These are phyloP conservation scores for Biscogniauxia mediterranea DNA, from an alignment of 2,329 filamentous ascomycete species.

Conservation along the genomic window DNA sequence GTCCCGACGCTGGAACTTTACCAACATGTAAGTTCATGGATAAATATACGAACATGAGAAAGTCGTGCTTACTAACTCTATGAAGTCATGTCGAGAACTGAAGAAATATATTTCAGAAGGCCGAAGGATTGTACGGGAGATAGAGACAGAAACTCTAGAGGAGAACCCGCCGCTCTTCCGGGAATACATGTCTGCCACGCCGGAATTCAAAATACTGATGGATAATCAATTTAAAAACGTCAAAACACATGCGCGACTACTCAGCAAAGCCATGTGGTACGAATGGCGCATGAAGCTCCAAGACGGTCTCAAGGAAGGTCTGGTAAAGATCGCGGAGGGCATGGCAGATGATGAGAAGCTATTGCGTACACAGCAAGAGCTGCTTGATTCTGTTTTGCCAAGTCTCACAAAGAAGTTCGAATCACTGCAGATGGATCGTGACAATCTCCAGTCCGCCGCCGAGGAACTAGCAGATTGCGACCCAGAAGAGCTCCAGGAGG, in stretches of 20 bases:
- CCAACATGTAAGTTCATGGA: conserved; percentile 66
- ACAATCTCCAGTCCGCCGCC: conserved; percentile 68
- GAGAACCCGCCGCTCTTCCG: conserved; percentile 90
- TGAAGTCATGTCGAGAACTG: conserved; percentile 79
- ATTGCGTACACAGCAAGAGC: conserved; percentile 64
- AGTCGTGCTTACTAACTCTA: conserved; percentile 26
- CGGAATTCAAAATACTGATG: conserved; percentile 82
- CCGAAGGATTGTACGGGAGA: conserved; percentile 82
- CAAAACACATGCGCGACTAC: conserved; percentile 84
- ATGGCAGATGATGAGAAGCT: conserved; percentile 72
- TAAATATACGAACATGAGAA: conserved; percentile 3
- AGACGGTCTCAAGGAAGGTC: conserved; percentile 74
- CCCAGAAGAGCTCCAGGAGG: conserved; percentile 70
- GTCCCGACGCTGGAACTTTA: conserved; percentile 92
- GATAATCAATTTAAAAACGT: conserved; percentile 98
- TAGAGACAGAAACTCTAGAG: conserved; percentile 83
- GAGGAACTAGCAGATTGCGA: conserved; percentile 77
- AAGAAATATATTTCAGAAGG: conserved; percentile 97
- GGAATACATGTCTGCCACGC: conserved; percentile 83
- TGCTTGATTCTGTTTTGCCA: conserved; percentile 69
- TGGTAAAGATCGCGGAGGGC: conserved; percentile 71
- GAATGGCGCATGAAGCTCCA: conserved; percentile 93
- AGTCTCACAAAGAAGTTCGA: conserved; percentile 59
- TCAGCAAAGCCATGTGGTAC: conserved; percentile 98
- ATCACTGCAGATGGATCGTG: conserved; percentile 60